Percentiles rank a stretch among this genome's conserved stretches.
These are phyloP conservation scores for Thelonectria blattea DNA, from an alignment of 2,329 filamentous ascomycete genomes.

Conservation along the genomic window DNA sequence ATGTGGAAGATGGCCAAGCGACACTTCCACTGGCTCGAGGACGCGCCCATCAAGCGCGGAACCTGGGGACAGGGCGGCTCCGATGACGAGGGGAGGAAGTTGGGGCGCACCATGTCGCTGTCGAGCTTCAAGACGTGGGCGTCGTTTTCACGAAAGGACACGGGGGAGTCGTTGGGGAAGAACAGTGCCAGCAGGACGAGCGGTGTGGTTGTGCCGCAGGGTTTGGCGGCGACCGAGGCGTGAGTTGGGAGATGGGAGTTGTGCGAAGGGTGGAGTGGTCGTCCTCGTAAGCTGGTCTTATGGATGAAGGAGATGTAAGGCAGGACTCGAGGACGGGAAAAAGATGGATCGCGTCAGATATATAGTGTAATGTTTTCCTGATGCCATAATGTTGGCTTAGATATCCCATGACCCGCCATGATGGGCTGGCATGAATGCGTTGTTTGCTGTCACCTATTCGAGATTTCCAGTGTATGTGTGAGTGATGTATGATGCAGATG, in stretches of 20 bases:
- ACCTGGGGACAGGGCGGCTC: conserved; percentile 60
- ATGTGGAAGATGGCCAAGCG: conserved; percentile 75
- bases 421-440: conserved; percentile 1
- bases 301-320: not conserved
- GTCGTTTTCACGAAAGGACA: conserved; percentile 50
- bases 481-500: not conserved
- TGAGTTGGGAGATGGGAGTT: conserved; percentile 3
- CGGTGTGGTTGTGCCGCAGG: conserved; percentile 36
- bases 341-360: not conserved
- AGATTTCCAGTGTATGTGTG: not conserved
- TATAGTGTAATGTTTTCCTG: not conserved
- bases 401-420: conserved; percentile 28
- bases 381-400: conserved; percentile 25
- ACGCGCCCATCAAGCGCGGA: conserved; percentile 56
- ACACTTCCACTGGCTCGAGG: conserved; percentile 56
- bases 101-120: conserved; percentile 57
- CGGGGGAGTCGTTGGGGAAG: conserved; percentile 44
- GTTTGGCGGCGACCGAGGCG: conserved; percentile 35
- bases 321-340: not conserved
- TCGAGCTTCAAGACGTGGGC: conserved; percentile 58
- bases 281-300: not conserved
- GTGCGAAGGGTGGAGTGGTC: no score
- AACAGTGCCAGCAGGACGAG: conserved; percentile 32
- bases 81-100: conserved; percentile 52
- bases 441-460: not conserved